Conservation (phyloP, 257 asterid species). For the Fraxinus cuspidata region DNA sequence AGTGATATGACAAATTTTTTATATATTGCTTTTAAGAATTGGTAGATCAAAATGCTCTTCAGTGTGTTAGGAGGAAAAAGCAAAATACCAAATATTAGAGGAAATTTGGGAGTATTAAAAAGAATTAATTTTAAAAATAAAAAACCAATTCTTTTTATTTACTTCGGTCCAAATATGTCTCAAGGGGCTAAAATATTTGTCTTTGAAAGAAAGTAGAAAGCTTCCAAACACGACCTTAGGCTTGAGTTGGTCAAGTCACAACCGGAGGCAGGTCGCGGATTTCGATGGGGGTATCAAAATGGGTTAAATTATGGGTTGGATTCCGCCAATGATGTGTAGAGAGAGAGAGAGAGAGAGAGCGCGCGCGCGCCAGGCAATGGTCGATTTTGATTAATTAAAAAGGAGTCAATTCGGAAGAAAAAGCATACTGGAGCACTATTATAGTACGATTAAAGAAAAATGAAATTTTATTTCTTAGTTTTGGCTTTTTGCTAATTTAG, state of each 20-base stretch:
- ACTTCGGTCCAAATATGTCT: too few species aligned
- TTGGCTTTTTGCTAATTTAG: background rate
- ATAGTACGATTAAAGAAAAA: background rate
- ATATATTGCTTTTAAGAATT: too few species aligned
- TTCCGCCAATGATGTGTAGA: slow-evolving; percentile 38
- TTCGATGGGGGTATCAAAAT: slow-evolving; percentile 1
- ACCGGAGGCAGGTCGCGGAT: slow-evolving; percentile 29
- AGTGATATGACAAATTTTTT: too few species aligned
- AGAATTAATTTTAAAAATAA: too few species aligned
- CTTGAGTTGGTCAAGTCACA: slow-evolving; percentile 20
- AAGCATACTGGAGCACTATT: background rate
- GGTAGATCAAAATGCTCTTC: too few species aligned
- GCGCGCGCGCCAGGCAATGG: slow-evolving; percentile 18
- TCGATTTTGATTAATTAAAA: slow-evolving; percentile 17
- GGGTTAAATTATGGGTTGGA: slow-evolving; percentile 20
- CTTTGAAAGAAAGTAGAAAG: background rate
- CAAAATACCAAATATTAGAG: too few species aligned
- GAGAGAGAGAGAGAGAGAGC: slow-evolving; percentile 16
- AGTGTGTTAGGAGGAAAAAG: too few species aligned
- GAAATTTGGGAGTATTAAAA: too few species aligned
- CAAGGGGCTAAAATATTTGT: too few species aligned
- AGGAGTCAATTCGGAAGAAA: background rate
- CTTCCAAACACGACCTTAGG: slow-evolving; percentile 16
- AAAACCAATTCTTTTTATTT: too few species aligned
- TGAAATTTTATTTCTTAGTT: background rate